A percentile compares a stretch with the other conserved stretches of the same genome.
phyloP scores from a whole-genome alignment of 257 asterid species.

The Fraxinus cuspidata region DNA sequence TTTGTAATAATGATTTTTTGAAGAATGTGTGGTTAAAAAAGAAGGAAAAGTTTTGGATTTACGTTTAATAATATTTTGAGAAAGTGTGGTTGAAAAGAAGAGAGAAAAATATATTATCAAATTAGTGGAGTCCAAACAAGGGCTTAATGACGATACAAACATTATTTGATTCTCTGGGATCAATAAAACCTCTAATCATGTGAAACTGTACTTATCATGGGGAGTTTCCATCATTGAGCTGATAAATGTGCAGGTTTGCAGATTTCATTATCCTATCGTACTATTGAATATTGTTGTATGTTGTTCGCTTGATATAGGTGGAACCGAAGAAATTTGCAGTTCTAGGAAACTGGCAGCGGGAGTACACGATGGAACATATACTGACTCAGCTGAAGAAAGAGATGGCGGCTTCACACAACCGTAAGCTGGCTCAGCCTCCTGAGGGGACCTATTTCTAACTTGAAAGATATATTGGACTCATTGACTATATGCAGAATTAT shows the following conservation, averaged over 20 bases:
- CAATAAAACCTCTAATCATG: neutral
- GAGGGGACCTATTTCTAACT: slow-evolving; percentile 52
- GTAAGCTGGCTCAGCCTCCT: slow-evolving; percentile 59
- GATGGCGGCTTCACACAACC: slow-evolving; percentile 55
- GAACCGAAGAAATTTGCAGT: slow-evolving; percentile 47
- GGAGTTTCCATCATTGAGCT: neutral
- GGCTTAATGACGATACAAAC: neutral
- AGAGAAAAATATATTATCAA: no score
- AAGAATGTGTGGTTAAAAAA: no score
- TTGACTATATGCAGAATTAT: slow-evolving; percentile 3
- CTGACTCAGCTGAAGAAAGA: slow-evolving; percentile 54
- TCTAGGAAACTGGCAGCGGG: slow-evolving; percentile 49
- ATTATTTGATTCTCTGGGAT: neutral
- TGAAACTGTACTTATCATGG: neutral
- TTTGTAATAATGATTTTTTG: no score
- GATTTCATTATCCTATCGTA: neutral
- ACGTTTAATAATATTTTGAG: no score
- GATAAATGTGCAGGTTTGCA: neutral
- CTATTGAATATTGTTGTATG: neutral
- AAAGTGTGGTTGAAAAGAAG: no score
- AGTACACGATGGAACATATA: slow-evolving; percentile 55
- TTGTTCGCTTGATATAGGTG: slow-evolving; percentile 32
- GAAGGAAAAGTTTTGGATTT: no score
- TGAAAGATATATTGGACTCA: slow-evolving; percentile 10
- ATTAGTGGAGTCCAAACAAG: no score